phyloP scores from a whole-genome alignment of 306 rosid species.

The Vigna trinervia region DNA sequence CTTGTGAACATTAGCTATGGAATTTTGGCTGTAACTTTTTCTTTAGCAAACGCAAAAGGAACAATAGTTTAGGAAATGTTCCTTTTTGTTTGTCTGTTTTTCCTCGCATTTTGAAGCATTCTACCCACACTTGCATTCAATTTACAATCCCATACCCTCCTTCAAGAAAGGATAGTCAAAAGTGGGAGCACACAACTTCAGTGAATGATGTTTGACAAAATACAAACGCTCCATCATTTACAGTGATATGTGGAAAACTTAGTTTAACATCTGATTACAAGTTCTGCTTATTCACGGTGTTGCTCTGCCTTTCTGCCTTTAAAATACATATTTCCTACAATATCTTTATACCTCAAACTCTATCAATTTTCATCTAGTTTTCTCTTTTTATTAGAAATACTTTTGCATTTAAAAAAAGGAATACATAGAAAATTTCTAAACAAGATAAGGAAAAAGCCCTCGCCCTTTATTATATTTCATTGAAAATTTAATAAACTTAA shows the following conservation, averaged over 20 bases:
- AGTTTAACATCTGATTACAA: neutral
- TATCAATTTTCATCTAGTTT: neutral
- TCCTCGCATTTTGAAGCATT: conserved; percentile 3
- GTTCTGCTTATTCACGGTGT: neutral
- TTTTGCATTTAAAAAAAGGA: neutral
- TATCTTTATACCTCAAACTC: neutral
- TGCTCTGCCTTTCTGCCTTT: neutral
- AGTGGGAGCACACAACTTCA: neutral
- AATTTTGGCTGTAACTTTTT: conserved; percentile 37
- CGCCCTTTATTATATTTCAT: no score
- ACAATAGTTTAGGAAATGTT: conserved; percentile 28
- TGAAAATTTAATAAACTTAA: no score
- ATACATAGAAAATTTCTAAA: no score
- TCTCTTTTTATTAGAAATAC: neutral
- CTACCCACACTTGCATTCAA: neutral
- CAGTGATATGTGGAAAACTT: neutral
- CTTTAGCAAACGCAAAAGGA: conserved; percentile 30
- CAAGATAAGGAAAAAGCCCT: no score
- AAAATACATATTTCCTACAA: neutral
- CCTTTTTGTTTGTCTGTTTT: neutral
- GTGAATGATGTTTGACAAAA: neutral
- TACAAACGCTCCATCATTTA: neutral
- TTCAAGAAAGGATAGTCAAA: neutral
- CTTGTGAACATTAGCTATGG: conserved; percentile 30
- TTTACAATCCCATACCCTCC: neutral